These are phyloP conservation scores for Diaporthe sp. DNA, from an alignment of 2,329 filamentous ascomycete genomes.

Conservation along the genomic window DNA sequence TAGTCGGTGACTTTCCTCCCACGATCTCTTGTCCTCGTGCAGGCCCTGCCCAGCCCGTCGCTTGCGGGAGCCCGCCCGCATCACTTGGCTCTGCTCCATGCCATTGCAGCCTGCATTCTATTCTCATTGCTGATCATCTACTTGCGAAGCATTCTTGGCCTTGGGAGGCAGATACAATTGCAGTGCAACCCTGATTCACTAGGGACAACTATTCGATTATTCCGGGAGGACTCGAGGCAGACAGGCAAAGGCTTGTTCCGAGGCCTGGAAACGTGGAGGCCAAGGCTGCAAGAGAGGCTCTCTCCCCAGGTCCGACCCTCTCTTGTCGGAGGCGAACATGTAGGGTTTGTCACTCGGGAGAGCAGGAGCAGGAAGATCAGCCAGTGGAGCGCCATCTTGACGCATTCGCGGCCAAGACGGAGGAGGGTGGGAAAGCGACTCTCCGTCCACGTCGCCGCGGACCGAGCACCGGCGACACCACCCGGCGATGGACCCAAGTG, in stretches of 20 bases:
- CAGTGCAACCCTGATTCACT: not conserved
- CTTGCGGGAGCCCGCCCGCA: constrained; percentile 3
- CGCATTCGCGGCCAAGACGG: constrained; percentile 19
- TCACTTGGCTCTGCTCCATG: constrained; percentile 29
- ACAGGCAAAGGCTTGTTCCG: not conserved
- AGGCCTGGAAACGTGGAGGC: constrained; percentile 1
- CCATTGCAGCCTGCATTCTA: constrained; percentile 6
- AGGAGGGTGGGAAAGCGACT: constrained; percentile 13
- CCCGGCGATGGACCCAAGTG: constrained; percentile 37
- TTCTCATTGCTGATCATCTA: not conserved
- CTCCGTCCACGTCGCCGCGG: not conserved
- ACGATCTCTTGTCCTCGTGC: constrained; percentile 26
- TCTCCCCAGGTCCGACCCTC: constrained; percentile 15
- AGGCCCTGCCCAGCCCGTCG: constrained; percentile 14
- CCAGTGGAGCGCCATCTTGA: constrained; percentile 24
- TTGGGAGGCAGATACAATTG: not conserved
- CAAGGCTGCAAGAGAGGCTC: not conserved
- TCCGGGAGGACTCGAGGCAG: not conserved
- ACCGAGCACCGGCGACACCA: not conserved
- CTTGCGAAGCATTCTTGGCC: not conserved
- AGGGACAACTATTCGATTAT: not conserved
- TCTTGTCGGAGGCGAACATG: constrained; percentile 32
- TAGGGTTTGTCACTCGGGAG: constrained; percentile 32
- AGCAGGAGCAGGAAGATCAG: constrained; percentile 28
- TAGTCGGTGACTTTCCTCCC: constrained; percentile 18